These are phyloP conservation scores for Aspergillus bridgeri DNA, from an alignment of 495 filamentous ascomycete genomes.

Conservation along the genomic window DNA sequence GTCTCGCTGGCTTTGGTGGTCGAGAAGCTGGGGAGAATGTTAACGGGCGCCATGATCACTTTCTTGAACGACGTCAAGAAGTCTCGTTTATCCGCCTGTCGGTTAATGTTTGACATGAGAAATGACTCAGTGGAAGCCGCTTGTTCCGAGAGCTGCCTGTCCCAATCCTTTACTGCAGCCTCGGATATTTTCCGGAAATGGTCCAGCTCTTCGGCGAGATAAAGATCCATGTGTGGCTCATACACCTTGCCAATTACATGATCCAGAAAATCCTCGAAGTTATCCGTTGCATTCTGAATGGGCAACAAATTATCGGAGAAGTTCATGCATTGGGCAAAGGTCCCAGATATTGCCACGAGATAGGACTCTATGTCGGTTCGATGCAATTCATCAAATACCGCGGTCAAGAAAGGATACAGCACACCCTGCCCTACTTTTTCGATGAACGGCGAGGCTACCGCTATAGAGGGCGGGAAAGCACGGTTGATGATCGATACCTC, in stretches of 20 bases:
- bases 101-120: conserved; percentile 89
- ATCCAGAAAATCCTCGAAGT: conserved; percentile 54
- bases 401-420: conserved; percentile 79
- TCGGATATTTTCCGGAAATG: conserved; percentile 75
- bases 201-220: conserved; percentile 88
- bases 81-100: conserved; percentile 93
- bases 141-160: conserved; percentile 84
- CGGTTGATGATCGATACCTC: conserved; percentile 78
- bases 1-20: conserved; percentile 42
- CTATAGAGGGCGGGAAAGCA: conserved; percentile 74
- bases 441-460: conserved; percentile 73
- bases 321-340: conserved; percentile 79
- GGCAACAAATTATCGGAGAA: conserved; percentile 67
- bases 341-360: conserved; percentile 77
- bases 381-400: conserved; percentile 87
- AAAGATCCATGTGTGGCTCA: conserved; percentile 89
- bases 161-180: conserved; percentile 77
- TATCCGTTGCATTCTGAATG: conserved; percentile 54
- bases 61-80: conserved; percentile 97
- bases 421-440: conserved; percentile 82
- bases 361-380: conserved; percentile 72
- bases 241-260: conserved; percentile 67
- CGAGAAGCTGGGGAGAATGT: conserved; percentile 70
- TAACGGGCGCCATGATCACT: conserved; percentile 97
- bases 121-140: conserved; percentile 89